Evolutionary conservation across 148 eudicot species (phyloP).

Genomic region (Heliamphora exappendiculata): DNA sequence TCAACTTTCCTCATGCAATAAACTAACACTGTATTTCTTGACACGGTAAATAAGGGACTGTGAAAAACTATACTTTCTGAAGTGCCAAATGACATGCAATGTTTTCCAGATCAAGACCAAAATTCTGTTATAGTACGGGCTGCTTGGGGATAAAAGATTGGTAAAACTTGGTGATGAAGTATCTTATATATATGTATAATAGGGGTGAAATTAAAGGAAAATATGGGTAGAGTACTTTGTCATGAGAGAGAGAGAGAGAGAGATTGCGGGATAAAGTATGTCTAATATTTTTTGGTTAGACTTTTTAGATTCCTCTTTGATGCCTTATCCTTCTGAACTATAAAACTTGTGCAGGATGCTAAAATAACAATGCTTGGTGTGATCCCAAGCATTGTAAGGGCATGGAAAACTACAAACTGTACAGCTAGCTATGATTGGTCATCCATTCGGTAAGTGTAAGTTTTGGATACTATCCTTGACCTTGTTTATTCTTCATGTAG

Average conservation of each 20-base stretch:
- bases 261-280: neutral
- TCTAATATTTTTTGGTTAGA: neutral
- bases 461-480: neutral
- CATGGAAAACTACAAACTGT: slow-evolving; percentile 70
- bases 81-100: neutral
- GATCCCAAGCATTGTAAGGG: slow-evolving; percentile 86
- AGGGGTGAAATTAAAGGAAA: neutral
- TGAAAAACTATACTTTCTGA: neutral
- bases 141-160: neutral
- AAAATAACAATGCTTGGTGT: slow-evolving; percentile 93
- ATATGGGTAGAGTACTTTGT: neutral
- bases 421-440: slow-evolving; percentile 87
- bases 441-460: slow-evolving; percentile 57
- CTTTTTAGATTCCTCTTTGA: neutral
- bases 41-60: neutral
- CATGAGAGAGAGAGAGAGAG: neutral
- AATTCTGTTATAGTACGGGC: neutral
- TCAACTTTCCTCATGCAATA: neutral
- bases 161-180: neutral
- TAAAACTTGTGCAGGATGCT: slow-evolving; percentile 60
- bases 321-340: neutral
- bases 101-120: neutral
- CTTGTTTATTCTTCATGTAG: neutral
- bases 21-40: neutral
- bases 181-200: neutral